Base-by-base conservation (phyloP, 352 stramenopile genomes). In the Pythium coloratum region DNA sequence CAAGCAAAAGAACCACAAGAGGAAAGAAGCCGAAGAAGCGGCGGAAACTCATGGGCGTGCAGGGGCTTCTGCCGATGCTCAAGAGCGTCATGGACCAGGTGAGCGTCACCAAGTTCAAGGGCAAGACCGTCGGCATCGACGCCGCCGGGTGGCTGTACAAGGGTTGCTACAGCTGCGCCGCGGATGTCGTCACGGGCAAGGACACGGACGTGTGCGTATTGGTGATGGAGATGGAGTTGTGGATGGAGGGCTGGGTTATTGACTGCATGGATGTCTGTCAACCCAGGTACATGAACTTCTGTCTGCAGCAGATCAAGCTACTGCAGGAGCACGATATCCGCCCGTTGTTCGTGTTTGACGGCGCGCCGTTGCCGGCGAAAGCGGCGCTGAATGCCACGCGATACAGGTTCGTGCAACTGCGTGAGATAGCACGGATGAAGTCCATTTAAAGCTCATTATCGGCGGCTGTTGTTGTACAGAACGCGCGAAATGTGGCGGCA, bases 291-390 rank as follows among this genome's bases (percentile, higher is more conserved):
- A 75, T 98, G 18, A 82, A 91, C 57, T 97, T 88, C 67, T 96
- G 84, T 58, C 70, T 98, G 56, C 72, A 91, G 60, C 88, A 92
- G 57, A 82, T 99, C 53, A 88, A 97, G 36, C 38, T 97, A 54
- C 77, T 99, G 18, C 77, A 91, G 55, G 62, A 86, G 14, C 77
- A 97, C 63, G 70, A 86, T 8, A 81, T 98, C 60, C 92, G 76
- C 14, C 94, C 92, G 16, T 76, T 96, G 26, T 78, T 99, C 12
- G 93, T 98, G 10, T 98, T 99, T 36, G 96, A 99, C 70, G 96
- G 95, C n/a, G 94, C 83, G 10, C 70, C 88, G 59, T 57, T 98
- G 26, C 93, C 95, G 0, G 86, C 88, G 8, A 99, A 99, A 71
- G 73, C 69, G 3, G 77, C 77, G 30, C 77, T 88, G 36, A 91